Conservation (phyloP, 2,329 filamentous ascomycete species). For the Alternaria solani region DNA sequence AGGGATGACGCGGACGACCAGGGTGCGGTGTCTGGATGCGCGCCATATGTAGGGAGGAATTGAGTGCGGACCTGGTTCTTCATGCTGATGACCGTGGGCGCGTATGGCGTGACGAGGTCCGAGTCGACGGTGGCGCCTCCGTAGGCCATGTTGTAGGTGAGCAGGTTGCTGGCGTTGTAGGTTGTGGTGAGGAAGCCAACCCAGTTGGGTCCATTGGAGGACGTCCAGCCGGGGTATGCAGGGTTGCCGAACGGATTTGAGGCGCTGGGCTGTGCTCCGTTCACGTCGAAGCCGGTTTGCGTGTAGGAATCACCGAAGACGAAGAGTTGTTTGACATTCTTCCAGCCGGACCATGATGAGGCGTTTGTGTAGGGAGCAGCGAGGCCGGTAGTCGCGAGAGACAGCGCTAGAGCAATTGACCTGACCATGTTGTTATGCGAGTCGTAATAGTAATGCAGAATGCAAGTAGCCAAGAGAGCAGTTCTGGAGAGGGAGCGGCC, state of each 20-base stretch:
- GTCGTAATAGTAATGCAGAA: neutral
- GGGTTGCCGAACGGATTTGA: conserved; percentile 70
- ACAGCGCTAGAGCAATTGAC: conserved; percentile 30
- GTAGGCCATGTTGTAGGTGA: conserved; percentile 63
- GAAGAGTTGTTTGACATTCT: conserved; percentile 46
- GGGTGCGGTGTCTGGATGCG: conserved; percentile 40
- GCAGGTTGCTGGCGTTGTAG: conserved; percentile 53
- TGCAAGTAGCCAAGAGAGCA: conserved; percentile 1
- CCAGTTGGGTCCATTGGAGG: conserved; percentile 63
- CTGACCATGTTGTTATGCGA: conserved; percentile 29
- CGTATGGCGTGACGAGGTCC: conserved; percentile 58
- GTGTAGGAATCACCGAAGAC: conserved; percentile 66
- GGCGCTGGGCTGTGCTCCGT: conserved; percentile 59
- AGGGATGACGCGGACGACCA: conserved; percentile 58
- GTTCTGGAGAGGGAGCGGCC: neutral
- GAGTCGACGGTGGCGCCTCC: conserved; percentile 55
- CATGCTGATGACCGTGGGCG: conserved; percentile 59
- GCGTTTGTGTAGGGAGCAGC: conserved; percentile 27
- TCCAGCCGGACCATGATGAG: conserved; percentile 44
- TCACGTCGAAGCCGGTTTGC: conserved; percentile 65
- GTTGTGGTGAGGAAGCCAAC: conserved; percentile 56
- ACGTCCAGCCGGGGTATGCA: conserved; percentile 55
- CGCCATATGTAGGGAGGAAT: conserved; percentile 55
- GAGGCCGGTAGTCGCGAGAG: conserved; percentile 28
- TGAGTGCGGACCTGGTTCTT: conserved; percentile 60